These are phyloP conservation scores for Beauveria scarabaeidicola DNA, from an alignment of 2,329 filamentous ascomycete genomes.

Conservation along the genomic window DNA sequence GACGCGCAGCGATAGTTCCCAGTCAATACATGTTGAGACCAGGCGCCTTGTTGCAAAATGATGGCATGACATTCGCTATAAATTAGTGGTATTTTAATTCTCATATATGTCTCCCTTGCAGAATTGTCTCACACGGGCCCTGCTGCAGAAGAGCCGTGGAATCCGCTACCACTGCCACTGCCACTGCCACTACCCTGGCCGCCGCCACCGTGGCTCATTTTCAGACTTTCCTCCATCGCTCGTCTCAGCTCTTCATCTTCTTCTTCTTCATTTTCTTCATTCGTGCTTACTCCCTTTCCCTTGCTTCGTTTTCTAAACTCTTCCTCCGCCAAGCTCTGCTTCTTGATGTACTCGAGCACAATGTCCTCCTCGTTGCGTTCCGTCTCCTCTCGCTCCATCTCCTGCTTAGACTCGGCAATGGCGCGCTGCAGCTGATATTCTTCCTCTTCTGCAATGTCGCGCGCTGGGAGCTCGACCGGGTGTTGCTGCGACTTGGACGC, in stretches of 20 bases:
- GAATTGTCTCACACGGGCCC: not conserved
- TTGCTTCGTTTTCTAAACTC: conserved; percentile 34
- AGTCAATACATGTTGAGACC: too few relatives aligned
- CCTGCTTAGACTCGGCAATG: conserved; percentile 35
- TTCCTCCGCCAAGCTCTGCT: conserved; percentile 65
- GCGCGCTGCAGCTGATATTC: conserved; percentile 39
- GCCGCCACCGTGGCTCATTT: conserved; percentile 23
- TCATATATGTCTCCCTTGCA: not conserved
- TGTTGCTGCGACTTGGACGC: conserved; percentile 4
- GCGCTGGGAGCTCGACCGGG: conserved; percentile 5
- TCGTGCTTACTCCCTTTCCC: conserved; percentile 24
- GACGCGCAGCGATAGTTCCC: not conserved
- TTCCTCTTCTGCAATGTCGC: conserved; percentile 20
- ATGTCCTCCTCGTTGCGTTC: conserved; percentile 59
- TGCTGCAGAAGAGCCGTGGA: conserved; percentile 9
- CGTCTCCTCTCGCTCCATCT: conserved; percentile 32
- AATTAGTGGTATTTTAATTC: not conserved
- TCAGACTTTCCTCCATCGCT: conserved; percentile 37
- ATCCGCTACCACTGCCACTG: conserved; percentile 19
- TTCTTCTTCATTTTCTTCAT: conserved; percentile 23
- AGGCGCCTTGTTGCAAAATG: not conserved
- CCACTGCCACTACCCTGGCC: conserved; percentile 16
- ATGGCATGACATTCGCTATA: not conserved
- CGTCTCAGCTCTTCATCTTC: conserved; percentile 47
- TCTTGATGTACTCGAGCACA: conserved; percentile 68